These are phyloP conservation scores for Fraxinus albicans DNA, from an alignment of 305 asterid species.

Conservation along the genomic window DNA sequence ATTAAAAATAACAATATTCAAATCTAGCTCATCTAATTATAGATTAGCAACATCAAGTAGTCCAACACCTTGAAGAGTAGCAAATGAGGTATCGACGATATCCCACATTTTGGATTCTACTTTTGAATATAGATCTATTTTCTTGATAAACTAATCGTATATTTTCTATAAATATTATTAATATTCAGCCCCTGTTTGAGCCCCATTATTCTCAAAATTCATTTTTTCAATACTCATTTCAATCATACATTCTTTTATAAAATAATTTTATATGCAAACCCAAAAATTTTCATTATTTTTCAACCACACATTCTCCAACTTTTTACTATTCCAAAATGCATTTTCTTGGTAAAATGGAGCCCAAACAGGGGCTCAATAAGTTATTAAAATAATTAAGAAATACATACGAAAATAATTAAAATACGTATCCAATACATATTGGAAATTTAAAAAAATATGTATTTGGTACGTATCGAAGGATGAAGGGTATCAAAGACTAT, in stretches of 20 bases:
- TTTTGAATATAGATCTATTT: neutral
- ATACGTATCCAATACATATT: neutral
- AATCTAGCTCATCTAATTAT: neutral
- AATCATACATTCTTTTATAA: no score
- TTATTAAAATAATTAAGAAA: neutral
- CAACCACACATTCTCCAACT: neutral
- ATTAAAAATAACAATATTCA: neutral
- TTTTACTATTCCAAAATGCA: neutral
- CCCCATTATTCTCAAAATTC: neutral
- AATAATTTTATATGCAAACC: no score
- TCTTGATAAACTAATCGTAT: neutral
- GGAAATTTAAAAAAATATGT: neutral
- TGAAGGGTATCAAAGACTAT: neutral
- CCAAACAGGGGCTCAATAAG: neutral
- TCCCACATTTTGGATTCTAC: neutral
- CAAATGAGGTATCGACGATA: neutral
- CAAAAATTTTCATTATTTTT: no score
- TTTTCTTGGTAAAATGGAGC: neutral
- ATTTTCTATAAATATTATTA: neutral
- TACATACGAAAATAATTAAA: neutral
- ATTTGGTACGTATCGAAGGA: neutral
- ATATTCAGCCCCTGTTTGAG: neutral
- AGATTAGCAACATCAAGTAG: neutral
- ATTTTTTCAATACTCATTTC: no score
- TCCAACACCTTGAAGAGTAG: neutral